Conservation (phyloP, 129 eudicot species). For the Kitagawia praeruptora region DNA sequence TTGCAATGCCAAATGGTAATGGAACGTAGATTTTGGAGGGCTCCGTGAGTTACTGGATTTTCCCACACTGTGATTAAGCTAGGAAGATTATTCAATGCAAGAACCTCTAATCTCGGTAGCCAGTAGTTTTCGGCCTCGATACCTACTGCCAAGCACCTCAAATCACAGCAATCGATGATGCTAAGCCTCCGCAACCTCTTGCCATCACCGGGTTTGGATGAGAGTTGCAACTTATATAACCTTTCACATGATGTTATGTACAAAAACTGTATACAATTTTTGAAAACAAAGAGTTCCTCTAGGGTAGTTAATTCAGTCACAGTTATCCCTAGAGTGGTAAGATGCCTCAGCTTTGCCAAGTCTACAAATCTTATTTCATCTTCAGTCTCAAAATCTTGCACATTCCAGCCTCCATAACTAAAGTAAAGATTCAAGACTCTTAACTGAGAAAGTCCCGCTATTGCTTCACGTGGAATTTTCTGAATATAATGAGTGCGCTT, state of each 20-base stretch:
- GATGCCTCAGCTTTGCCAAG: slow-evolving; percentile 3
- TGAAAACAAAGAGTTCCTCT: slow-evolving; percentile 15
- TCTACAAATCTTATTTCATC: slow-evolving; percentile 12
- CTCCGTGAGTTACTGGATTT: slow-evolving; percentile 19
- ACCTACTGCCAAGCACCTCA: slow-evolving; percentile 21
- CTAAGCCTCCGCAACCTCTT: slow-evolving; percentile 26
- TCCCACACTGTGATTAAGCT: slow-evolving; percentile 27
- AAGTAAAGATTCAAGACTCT: slow-evolving; percentile 33
- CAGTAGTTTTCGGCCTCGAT: slow-evolving; percentile 19
- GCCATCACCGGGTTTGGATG: slow-evolving; percentile 26
- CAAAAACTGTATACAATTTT: slow-evolving; percentile 17
- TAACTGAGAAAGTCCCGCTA: slow-evolving; percentile 22
- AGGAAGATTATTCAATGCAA: slow-evolving; percentile 29
- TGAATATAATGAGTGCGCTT: slow-evolving; percentile 30
- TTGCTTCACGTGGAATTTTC: slow-evolving; percentile 29
- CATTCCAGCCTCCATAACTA: slow-evolving; percentile 29
- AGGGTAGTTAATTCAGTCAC: slow-evolving; percentile 18
- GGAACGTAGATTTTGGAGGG: slow-evolving; percentile 19
- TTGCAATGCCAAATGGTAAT: slow-evolving; percentile 1
- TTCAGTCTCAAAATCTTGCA: neutral
- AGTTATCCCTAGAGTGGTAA: slow-evolving; percentile 28
- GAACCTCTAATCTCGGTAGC: slow-evolving; percentile 23
- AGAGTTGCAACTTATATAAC: slow-evolving; percentile 17
- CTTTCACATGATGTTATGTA: slow-evolving; percentile 37
- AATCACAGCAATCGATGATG: slow-evolving; percentile 28